These are phyloP conservation scores for Leishmania lainsoni DNA, from an alignment of 208 protist genomes.

Conservation along the genomic window DNA sequence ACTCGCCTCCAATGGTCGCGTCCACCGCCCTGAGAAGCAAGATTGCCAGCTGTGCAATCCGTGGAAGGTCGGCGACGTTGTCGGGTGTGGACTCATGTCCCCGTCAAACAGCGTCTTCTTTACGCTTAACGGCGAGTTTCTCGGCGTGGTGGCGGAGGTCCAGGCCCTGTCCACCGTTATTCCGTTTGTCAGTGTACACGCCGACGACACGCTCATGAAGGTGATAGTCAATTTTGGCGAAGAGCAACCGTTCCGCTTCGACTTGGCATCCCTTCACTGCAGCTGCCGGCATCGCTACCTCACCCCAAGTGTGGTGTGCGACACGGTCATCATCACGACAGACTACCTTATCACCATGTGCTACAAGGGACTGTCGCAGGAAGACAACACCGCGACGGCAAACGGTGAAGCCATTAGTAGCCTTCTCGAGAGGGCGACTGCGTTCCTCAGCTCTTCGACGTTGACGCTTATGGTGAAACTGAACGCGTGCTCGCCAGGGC, in stretches of 20 bases:
- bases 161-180: conserved; percentile 53
- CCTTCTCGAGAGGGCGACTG: conserved; percentile 65
- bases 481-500: conserved; percentile 18
- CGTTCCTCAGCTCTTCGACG: conserved; percentile 61
- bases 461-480: conserved; percentile 47
- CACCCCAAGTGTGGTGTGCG: conserved; percentile 54
- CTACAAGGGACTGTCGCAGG: conserved; percentile 52
- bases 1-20: conserved; percentile 61
- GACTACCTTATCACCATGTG: conserved; percentile 82
- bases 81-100: conserved; percentile 84
- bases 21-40: conserved; percentile 31
- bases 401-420: conserved; percentile 65
- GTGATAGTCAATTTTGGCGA: conserved; percentile 90
- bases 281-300: conserved; percentile 59
- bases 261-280: conserved; percentile 76
- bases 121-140: conserved; percentile 85
- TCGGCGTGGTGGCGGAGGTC: conserved; percentile 67
- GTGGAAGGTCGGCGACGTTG: conserved; percentile 81
- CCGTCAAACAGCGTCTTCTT: conserved; percentile 87
- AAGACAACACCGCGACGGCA: conserved; percentile 21
- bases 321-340: conserved; percentile 67
- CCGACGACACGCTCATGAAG: conserved; percentile 63
- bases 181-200: conserved; percentile 70
- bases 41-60: conserved; percentile 41
- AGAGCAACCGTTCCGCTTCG: conserved; percentile 80